Percentiles rank a stretch among this genome's conserved stretches.
phyloP scores from a whole-genome alignment of 139 green algal species.

The Chlorella sp. region DNA sequence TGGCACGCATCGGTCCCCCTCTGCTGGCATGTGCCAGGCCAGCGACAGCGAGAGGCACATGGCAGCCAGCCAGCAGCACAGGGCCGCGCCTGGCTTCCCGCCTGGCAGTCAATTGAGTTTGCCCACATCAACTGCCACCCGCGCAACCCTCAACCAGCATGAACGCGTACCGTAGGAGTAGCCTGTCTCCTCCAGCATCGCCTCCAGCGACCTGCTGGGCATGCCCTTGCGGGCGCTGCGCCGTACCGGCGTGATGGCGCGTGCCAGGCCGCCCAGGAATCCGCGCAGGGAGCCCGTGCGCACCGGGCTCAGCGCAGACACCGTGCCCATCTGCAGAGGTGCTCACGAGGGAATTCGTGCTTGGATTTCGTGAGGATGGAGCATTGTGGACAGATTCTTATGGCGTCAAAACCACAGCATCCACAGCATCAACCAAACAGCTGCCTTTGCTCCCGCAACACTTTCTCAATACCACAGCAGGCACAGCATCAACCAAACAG shows the following conservation, averaged over 20 bases:
- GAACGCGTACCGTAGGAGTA: slow-evolving; percentile 23
- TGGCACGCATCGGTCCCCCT: no score
- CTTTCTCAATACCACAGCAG: not conserved
- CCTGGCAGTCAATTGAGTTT: not conserved
- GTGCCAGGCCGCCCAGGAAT: slow-evolving; percentile 18
- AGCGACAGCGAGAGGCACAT: not conserved
- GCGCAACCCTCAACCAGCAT: not conserved
- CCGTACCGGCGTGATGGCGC: slow-evolving; percentile 38
- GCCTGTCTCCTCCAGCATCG: slow-evolving; percentile 36
- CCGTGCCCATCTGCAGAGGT: slow-evolving; percentile 19
- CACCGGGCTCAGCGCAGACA: slow-evolving; percentile 37
- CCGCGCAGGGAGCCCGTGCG: not conserved
- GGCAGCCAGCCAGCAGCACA: not conserved
- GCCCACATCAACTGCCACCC: not conserved
- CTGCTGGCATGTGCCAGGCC: no score
- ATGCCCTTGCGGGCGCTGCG: slow-evolving; percentile 16
- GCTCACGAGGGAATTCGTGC: not conserved
- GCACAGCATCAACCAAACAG: not conserved
- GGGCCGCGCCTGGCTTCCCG: not conserved
- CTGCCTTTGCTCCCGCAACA: not conserved
- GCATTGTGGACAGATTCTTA: no score
- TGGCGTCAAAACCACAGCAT: no score
- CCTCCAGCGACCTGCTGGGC: slow-evolving; percentile 2
- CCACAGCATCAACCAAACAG: not conserved
- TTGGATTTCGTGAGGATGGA: no score